Base-by-base conservation (phyloP, 176 grass and related monocot genomes). In the Eleusine indica region DNA sequence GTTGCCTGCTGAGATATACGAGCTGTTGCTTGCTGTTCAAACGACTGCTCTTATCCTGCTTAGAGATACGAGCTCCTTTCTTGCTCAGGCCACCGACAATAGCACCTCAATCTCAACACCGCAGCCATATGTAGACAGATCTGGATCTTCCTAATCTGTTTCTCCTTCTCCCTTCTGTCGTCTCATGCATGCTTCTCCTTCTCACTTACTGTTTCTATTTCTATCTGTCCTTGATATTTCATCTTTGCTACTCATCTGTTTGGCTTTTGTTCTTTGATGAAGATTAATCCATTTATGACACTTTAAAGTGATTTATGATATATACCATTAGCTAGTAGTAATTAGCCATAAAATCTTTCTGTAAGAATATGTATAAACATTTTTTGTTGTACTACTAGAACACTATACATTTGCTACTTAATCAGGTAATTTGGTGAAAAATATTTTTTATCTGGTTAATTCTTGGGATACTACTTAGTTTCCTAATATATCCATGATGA, bases 371-470 rank as follows among this genome's bases (percentile, higher is more conserved):
- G 3, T 64, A 0, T 68, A 68, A 44, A 79, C 52, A 4, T 68
- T 41, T 41, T 49, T 1, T 35, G 30, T 75, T 75, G 62, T 80
- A 75, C 87, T 41, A 66, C 87, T 41, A 66, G 35, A 25, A 68
- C 40, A 51, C n/a, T 75, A 83, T 53, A 30, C 17, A 46, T 44
- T 35, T 69, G 22, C 3, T 10, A 32, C 22, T 57, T 65, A 17
- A n/a, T 15, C 21, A 9, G 21, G 0, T 43, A 62, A 40, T 76
- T 44, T 51, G 43, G 58, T 53, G 60, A 8, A 40, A 42, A 14
- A 29, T 65, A 25, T 25, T 25, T 25, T 44, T 40, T 56, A 69
- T 43, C 12, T 54, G 58, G 4, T 73, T 65, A 63, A 64, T 40
- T 29, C 41, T 9, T 52, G 39, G 41, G 73, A 57, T 57, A 57